phyloP scores from a whole-genome alignment of 192 early-diverging fungal species.

The Coemansia reversa region DNA sequence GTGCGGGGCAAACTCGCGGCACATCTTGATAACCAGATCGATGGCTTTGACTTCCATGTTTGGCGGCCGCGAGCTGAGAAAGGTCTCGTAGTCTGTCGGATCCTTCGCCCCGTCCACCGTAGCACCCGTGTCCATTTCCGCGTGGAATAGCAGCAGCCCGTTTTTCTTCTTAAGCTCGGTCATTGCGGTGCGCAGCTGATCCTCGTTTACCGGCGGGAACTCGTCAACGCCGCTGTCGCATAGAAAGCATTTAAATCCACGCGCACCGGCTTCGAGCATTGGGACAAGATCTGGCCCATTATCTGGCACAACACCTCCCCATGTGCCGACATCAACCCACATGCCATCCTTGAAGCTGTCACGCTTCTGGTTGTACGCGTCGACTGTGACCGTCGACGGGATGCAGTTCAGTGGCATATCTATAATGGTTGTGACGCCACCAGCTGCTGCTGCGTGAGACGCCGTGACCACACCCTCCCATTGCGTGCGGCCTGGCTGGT shows the following conservation, averaged over 20 bases:
- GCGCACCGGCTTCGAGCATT: slow-evolving; percentile 66
- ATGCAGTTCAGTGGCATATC: slow-evolving; percentile 89
- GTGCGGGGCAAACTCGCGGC: slow-evolving; percentile 63
- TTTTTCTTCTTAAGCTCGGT: slow-evolving; percentile 57
- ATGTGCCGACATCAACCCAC: slow-evolving; percentile 77
- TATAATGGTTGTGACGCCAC: slow-evolving; percentile 76
- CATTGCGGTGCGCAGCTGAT: slow-evolving; percentile 67
- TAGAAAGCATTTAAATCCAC: slow-evolving; percentile 84
- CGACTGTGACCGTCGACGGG: slow-evolving; percentile 76
- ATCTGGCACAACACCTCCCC: slow-evolving; percentile 76
- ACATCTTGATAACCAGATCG: slow-evolving; percentile 66
- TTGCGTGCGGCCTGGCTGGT: slow-evolving; percentile 81
- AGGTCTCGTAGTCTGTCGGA: slow-evolving; percentile 62
- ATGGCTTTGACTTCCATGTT: slow-evolving; percentile 73
- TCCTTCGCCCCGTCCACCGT: slow-evolving; percentile 44
- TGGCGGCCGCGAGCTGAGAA: slow-evolving; percentile 70
- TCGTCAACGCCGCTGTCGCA: slow-evolving; percentile 82
- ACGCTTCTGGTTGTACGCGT: slow-evolving; percentile 64
- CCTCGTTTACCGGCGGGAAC: slow-evolving; percentile 76
- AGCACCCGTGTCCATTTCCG: slow-evolving; percentile 62
- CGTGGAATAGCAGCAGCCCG: slow-evolving; percentile 76
- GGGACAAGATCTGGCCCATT: slow-evolving; percentile 65
- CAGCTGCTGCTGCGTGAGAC: slow-evolving; percentile 77
- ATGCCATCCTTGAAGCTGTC: slow-evolving; percentile 66
- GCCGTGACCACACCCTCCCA: slow-evolving; percentile 84